These are phyloP conservation scores for Penicillium nucicola DNA, from an alignment of 495 filamentous ascomycete species.

Conservation along the genomic window DNA sequence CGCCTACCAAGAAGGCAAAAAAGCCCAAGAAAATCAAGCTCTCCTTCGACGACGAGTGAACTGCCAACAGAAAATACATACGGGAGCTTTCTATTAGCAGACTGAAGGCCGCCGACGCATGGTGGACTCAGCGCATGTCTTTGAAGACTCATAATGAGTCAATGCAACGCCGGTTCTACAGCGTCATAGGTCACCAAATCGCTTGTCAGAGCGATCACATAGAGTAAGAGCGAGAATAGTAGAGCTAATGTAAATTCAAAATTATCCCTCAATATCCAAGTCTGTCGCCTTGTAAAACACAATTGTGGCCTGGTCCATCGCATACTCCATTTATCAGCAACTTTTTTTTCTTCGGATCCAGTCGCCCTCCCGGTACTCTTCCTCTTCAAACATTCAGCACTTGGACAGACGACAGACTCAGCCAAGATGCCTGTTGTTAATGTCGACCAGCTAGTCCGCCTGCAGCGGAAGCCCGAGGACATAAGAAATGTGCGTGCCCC, in stretches of 20 bases:
- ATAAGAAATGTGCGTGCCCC: constrained; percentile 75
- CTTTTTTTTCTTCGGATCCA: constrained; percentile 22
- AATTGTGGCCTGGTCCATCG: not conserved
- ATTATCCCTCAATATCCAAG: too few relatives aligned
- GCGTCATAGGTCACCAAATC: constrained; percentile 1
- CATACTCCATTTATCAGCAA: constrained; percentile 23
- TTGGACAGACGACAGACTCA: constrained; percentile 13
- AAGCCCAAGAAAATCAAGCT: constrained; percentile 49
- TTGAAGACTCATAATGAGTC: constrained; percentile 23
- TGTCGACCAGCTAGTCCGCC: constrained; percentile 77
- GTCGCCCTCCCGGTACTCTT: constrained; percentile 12
- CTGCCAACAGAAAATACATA: not conserved
- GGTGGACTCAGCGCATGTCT: not conserved
- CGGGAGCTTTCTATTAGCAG: not conserved
- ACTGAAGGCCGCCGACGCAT: not conserved
- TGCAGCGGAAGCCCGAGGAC: constrained; percentile 80
- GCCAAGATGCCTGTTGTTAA: constrained; percentile 81
- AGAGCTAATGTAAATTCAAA: not conserved
- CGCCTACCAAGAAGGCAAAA: constrained; percentile 32
- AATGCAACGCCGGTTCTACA: constrained; percentile 1
- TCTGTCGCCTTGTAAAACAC: not conserved
- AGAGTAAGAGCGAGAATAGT: not conserved
- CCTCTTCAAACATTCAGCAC: not conserved
- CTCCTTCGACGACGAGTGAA: constrained; percentile 39
- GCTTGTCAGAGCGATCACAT: not conserved